phyloP scores from a whole-genome alignment of 805 yeast species.

The Danielia oregonensis region DNA sequence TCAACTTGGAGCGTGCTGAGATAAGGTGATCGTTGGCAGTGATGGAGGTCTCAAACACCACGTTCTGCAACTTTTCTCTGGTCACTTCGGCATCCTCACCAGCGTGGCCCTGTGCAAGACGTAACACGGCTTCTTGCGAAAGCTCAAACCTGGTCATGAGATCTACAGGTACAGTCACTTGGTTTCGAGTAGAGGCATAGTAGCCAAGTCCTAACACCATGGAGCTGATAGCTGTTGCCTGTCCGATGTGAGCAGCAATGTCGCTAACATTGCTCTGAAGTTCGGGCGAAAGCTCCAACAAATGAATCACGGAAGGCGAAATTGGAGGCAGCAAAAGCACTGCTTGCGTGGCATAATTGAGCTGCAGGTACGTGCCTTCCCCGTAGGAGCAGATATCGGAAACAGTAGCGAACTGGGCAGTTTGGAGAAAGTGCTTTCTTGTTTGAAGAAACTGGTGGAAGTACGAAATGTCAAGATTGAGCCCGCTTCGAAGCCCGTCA shows the following conservation, averaged over 20 bases:
- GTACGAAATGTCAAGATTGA: slow-evolving; percentile 49
- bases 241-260: slow-evolving; percentile 77
- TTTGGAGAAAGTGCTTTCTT: slow-evolving; percentile 49
- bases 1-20: slow-evolving; percentile 58
- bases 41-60: slow-evolving; percentile 66
- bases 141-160: slow-evolving; percentile 48
- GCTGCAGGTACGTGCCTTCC: slow-evolving; percentile 74
- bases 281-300: slow-evolving; percentile 41
- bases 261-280: slow-evolving; percentile 50
- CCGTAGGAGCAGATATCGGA: slow-evolving; percentile 72
- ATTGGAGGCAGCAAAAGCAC: slow-evolving; percentile 52
- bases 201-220: slow-evolving; percentile 57
- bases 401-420: slow-evolving; percentile 42
- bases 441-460: slow-evolving; percentile 60
- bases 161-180: slow-evolving; percentile 61
- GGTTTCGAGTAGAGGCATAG: slow-evolving; percentile 49
- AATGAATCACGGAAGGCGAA: slow-evolving; percentile 50
- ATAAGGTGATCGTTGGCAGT: slow-evolving; percentile 77
- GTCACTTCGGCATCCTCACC: slow-evolving; percentile 22
- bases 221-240: slow-evolving; percentile 69
- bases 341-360: slow-evolving; percentile 64
- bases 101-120: slow-evolving; percentile 44
- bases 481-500: slow-evolving; percentile 46
- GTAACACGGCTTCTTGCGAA: slow-evolving; percentile 61
- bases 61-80: slow-evolving; percentile 45